Evolutionary conservation across 768 basidiomycete species (phyloP).

Genomic region (Sarcodon aspratus): DNA sequence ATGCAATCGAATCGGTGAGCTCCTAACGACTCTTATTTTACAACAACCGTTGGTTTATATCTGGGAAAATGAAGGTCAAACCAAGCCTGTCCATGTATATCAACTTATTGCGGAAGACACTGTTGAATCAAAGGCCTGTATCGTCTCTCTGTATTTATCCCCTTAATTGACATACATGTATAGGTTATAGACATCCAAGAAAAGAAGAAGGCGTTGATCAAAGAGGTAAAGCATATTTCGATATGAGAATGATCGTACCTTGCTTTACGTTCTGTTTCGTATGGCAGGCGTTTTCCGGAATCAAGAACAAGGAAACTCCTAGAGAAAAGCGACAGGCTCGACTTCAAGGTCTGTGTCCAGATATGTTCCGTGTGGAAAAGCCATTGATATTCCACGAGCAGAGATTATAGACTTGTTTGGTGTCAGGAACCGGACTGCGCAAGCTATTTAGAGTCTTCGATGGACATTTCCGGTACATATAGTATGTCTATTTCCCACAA

Average conservation of each 20-base stretch:
- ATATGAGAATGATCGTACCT: neutral
- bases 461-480: too few relatives aligned
- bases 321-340: slow-evolving; percentile 73
- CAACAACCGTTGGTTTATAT: neutral
- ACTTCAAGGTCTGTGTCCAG: slow-evolving; percentile 47
- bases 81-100: slow-evolving; percentile 73
- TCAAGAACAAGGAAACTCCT: slow-evolving; percentile 61
- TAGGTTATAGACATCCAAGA: slow-evolving; percentile 80
- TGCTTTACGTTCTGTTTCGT: neutral
- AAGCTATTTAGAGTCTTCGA: too few relatives aligned
- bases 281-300: slow-evolving; percentile 73
- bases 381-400: slow-evolving; percentile 11
- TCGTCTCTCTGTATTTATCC: neutral
- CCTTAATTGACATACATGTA: neutral
- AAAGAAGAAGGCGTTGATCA: slow-evolving; percentile 67
- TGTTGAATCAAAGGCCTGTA: slow-evolving; percentile 68
- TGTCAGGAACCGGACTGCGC: slow-evolving; percentile 17
- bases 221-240: slow-evolving; percentile 37
- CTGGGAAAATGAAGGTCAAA: slow-evolving; percentile 58
- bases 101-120: slow-evolving; percentile 87
- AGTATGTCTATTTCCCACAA: too few relatives aligned
- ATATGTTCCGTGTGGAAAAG: neutral
- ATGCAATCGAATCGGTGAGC: slow-evolving; percentile 41
- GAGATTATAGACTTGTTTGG: slow-evolving; percentile 55
- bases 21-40: neutral